Conservation (phyloP, 1,284 basidiomycete genomes). For the Quambalaria eucalypti region DNA sequence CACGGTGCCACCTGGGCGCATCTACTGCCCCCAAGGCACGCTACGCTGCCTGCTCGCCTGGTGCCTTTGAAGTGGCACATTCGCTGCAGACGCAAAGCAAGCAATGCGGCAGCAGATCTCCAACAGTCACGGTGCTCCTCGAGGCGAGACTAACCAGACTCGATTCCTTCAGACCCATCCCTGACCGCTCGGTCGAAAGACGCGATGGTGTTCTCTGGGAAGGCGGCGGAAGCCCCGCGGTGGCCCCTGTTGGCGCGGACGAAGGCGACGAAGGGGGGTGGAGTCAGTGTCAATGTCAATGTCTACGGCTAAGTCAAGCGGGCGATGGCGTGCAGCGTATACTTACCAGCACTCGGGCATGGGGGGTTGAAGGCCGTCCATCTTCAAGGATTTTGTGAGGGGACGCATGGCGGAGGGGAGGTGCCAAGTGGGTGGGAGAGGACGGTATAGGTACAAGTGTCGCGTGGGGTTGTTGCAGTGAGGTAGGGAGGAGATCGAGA, state of each 20-base stretch:
- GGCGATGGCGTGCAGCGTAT: background rate
- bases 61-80: too few relatives aligned
- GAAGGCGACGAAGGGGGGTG: background rate
- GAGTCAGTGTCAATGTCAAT: background rate
- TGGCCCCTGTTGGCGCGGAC: conserved; percentile 28
- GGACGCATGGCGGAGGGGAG: conserved; percentile 21
- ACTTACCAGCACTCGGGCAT: conserved; percentile 37
- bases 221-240: conserved; percentile 44
- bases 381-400: conserved; percentile 29
- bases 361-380: conserved; percentile 16
- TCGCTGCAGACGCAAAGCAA: too few relatives aligned
- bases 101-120: too few relatives aligned
- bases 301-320: background rate
- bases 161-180: conserved; percentile 44
- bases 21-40: too few relatives aligned
- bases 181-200: conserved; percentile 42
- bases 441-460: too few relatives aligned
- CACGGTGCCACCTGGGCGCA: too few relatives aligned
- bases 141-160: conserved; percentile 24
- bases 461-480: too few relatives aligned
- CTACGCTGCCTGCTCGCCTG: too few relatives aligned
- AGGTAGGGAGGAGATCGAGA: too few relatives aligned
- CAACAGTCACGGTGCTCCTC: too few relatives aligned
- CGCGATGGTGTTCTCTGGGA: conserved; percentile 45
- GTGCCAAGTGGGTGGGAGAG: background rate